Evolutionary conservation across 106 monocot species (phyloP).

Genomic region (Dendrobium nobile): DNA sequence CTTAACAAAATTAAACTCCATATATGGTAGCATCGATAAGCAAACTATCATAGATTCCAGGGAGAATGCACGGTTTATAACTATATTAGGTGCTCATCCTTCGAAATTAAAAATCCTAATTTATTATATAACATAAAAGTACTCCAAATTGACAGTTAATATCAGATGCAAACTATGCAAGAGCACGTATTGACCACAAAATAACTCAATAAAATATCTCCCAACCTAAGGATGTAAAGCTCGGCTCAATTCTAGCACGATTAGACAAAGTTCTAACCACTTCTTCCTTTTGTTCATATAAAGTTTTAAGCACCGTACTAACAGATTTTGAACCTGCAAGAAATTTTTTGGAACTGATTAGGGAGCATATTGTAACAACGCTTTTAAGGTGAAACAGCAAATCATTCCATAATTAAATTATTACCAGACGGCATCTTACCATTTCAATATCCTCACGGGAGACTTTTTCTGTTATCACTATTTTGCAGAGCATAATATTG

Average conservation of each 20-base stretch:
- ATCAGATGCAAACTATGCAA: not conserved
- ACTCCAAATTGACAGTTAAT: not conserved
- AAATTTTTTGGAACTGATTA: constrained; percentile 7
- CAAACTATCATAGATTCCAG: not conserved
- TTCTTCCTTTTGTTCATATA: constrained; percentile 93
- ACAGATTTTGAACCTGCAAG: constrained; percentile 93
- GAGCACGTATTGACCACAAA: not conserved
- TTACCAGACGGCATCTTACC: constrained; percentile 39
- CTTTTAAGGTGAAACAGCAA: not conserved
- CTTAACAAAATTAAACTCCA: not conserved
- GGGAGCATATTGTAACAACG: not conserved
- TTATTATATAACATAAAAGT: not conserved
- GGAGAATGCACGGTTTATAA: not conserved
- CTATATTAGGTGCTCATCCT: not conserved
- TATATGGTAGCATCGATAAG: not conserved
- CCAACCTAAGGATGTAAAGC: constrained; percentile 83
- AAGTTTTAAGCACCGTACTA: constrained; percentile 85
- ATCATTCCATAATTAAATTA: not conserved
- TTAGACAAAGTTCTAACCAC: constrained; percentile 86
- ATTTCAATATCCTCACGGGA: constrained; percentile 96
- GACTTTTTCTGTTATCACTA: constrained; percentile 74
- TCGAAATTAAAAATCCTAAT: not conserved
- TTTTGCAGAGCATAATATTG: constrained; percentile 46
- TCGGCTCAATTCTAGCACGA: constrained; percentile 96
- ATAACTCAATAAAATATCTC: constrained; percentile 1